Base-by-base conservation (phyloP, 2,329 filamentous ascomycete species). In the Tolypocladium paradoxum region DNA sequence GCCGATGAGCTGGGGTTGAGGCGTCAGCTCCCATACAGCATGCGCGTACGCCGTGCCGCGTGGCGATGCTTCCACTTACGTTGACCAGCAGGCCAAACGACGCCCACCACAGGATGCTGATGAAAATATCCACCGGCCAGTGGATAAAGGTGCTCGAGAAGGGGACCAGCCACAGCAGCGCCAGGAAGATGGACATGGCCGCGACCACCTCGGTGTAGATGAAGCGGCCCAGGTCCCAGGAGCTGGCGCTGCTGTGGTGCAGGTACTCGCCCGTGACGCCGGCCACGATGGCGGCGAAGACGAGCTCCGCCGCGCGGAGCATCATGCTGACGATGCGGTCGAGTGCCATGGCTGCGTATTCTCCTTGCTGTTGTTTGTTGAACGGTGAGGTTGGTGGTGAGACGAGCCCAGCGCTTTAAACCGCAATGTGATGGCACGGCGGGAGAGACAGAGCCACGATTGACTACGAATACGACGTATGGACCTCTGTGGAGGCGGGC, bases 171-270 rank as follows among this genome's bases (percentile, higher is more conserved):
- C 86, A 88, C 57, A 91, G 66, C 29, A 91, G 69, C 6, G 81
- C 75, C n/a, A 88, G 72, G 40, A 91, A 66, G 52, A 90, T 81
- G 14, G 83, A 81, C 20, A 91, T 63, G 22, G 76, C 83, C 3
- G 88, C 84, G 38, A 90, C 76, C 20, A 88, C 80, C 63, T 87
- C 80, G 47, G 85, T 81, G 73, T 89, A 91, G 70, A 91, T 88
- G 72, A 85, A 83, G 53, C 87, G 83, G 36, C 77, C 82, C 11
- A 67, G 63, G 38, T 79, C 70, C 76, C 79, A 83, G 55, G 73
- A 68, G 51, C 75, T 73, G 36, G 73, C 67, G 24, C 71, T 55
- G 50, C 72, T 71, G 3, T 69, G 59, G 64, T 82, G 76, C 29
- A 90, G 79, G 66, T 85, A 86, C 58, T 80, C 66, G 50, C 84